These are phyloP conservation scores for Elsinoe perseae DNA, from an alignment of 2,329 filamentous ascomycete genomes.

Conservation along the genomic window DNA sequence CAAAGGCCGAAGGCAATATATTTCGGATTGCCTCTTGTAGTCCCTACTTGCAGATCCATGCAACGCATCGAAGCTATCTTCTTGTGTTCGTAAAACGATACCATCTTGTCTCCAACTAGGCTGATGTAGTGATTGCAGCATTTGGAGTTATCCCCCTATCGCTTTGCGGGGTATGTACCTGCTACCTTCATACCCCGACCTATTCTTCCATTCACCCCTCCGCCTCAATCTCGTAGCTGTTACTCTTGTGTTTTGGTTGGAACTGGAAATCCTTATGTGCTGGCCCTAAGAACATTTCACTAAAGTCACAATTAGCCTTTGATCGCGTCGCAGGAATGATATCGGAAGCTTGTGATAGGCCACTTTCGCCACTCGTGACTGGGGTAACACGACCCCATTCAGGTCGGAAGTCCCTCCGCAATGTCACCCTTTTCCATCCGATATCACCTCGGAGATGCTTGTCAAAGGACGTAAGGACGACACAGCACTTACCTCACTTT, in stretches of 20 bases:
- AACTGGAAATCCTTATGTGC: conserved; percentile 87
- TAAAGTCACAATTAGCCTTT: conserved; percentile 31
- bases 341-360: conserved; percentile 8
- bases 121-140: background rate
- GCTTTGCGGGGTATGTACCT: conserved; percentile 3
- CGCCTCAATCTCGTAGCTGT: conserved; percentile 75
- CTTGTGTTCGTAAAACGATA: background rate
- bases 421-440: background rate
- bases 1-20: background rate
- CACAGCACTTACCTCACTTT: conserved; percentile 75
- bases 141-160: background rate
- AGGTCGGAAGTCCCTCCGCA: conserved; percentile 6
- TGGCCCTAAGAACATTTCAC: conserved; percentile 95
- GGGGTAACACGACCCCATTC: too few relatives aligned
- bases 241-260: conserved; percentile 95
- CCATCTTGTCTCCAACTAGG: background rate
- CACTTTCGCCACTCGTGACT: background rate
- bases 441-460: background rate
- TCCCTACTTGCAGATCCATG: background rate
- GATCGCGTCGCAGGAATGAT: background rate
- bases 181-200: background rate
- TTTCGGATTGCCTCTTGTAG: background rate
- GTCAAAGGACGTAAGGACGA: conserved; percentile 30
- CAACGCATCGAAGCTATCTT: background rate
- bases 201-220: conserved; percentile 44